Evolutionary conservation across 345 rosid genomes (phyloP).

Genomic region (Heritiera fomes): DNA sequence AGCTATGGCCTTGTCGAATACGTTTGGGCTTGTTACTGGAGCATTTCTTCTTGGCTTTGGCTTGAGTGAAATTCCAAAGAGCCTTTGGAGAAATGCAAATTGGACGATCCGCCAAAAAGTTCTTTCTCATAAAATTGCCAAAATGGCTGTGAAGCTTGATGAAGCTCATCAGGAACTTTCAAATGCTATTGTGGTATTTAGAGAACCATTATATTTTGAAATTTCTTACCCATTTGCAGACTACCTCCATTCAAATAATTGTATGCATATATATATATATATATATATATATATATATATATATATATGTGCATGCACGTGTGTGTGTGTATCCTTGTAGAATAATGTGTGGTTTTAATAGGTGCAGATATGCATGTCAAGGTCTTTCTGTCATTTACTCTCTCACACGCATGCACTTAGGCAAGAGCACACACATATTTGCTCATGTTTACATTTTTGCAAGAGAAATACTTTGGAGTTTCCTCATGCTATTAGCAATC

Average conservation of each 20-base stretch:
- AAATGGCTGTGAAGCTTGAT: constrained; percentile 96
- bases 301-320: too few relatives aligned
- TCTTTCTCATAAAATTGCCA: constrained; percentile 96
- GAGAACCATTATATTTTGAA: background rate
- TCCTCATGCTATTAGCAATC: background rate
- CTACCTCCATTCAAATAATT: background rate
- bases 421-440: background rate
- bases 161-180: constrained; percentile 98
- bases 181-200: constrained; percentile 90
- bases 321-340: background rate
- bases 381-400: background rate
- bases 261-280: too few relatives aligned
- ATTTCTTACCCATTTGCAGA: background rate
- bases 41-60: constrained; percentile 99
- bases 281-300: too few relatives aligned
- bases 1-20: constrained; percentile 98
- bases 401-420: background rate
- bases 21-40: constrained; percentile 98
- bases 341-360: background rate
- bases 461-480: background rate
- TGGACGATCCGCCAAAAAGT: constrained; percentile 93
- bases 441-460: background rate
- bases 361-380: background rate
- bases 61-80: constrained; percentile 92
- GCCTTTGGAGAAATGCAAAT: constrained; percentile 86